These are phyloP conservation scores for Neurospora tetraspora DNA, from an alignment of 495 filamentous ascomycete species.

Conservation along the genomic window DNA sequence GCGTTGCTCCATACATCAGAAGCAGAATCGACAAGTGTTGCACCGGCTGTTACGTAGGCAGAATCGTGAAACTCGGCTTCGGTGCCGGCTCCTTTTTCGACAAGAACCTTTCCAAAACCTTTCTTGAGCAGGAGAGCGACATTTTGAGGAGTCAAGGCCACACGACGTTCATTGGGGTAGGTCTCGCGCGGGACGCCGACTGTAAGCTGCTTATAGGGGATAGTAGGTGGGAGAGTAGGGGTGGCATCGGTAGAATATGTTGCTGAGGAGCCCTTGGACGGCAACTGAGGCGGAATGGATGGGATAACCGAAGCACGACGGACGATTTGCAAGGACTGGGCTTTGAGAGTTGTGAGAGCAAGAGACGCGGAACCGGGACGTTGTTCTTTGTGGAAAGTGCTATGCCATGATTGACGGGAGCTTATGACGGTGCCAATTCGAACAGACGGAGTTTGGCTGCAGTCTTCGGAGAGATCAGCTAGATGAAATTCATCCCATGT, in stretches of 20 bases:
- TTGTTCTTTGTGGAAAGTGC: conserved; percentile 8
- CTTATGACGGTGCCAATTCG: conserved; percentile 9
- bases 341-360: conserved; percentile 12
- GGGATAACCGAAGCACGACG: conserved; percentile 25
- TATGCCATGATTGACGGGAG: conserved; percentile 25
- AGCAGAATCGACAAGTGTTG: conserved; percentile 51
- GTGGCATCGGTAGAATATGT: conserved; percentile 27
- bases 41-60: conserved; percentile 62
- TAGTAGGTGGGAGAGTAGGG: conserved; percentile 36
- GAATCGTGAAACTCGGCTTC: conserved; percentile 62
- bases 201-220: conserved; percentile 55
- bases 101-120: conserved; percentile 60
- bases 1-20: conserved; percentile 54
- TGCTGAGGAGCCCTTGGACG: conserved; percentile 3
- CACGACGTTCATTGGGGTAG: conserved; percentile 61
- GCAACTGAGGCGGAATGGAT: conserved; percentile 8
- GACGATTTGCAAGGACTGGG: conserved; percentile 17
- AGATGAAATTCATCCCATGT: neutral
- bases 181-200: conserved; percentile 65
- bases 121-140: conserved; percentile 68
- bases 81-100: conserved; percentile 66
- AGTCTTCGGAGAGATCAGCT: neutral
- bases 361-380: conserved; percentile 5
- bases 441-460: neutral
- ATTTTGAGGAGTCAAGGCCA: conserved; percentile 73